Evolutionary conservation across 2,329 filamentous ascomycete genomes (phyloP), one percentile per base, ranked within the genome.

Genomic region (Cladophialophora yegresii): DNA sequence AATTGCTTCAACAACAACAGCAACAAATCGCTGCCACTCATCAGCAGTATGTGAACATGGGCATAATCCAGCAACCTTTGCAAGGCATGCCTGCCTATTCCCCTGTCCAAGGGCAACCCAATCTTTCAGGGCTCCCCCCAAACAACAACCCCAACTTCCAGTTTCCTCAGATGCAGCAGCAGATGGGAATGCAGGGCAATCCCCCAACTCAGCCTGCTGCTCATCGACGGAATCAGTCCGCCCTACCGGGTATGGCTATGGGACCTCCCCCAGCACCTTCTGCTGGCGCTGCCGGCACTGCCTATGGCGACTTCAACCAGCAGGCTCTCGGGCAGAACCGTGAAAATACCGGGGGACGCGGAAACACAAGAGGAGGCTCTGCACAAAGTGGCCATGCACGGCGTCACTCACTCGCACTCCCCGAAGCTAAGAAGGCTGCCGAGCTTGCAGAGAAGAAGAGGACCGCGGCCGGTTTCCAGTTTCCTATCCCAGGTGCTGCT

Each of bases 171-270:
- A 82, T 90, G 74, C 77, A 77, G 61, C 81, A 81, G 70, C 82
- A 87, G 71, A 79, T 88, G 75, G 89, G 87, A 69, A 84, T 91
- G 40, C 84, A 86, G 62, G 87, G 93, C 86, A 89, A 88, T 72
- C 83, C 89, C 68, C 89, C 91, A 50, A 88, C 85, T 67, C 92
- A 95, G 77, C 88, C 90, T 69, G 82, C 88, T 72, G 88, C 92
- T 78, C 95, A 99, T 84, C 92, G 95, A 78, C 92, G 95, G 82
- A 98, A 98, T 83, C 93, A 97, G 80, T 98, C 95, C 76, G 93
- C 93, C 75, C 85, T 98, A 71, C 93, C 95, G 57, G 95, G 92
- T 73, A 92, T 97, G 85, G 87, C 89, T 67, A 90, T 96, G 87
- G 92, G 91, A 26, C 90, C 93, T 65, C 92, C 92, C 20, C 93